Conservation (phyloP, 371 early-diverging fungal genomes). For the Mortierella sp. region DNA sequence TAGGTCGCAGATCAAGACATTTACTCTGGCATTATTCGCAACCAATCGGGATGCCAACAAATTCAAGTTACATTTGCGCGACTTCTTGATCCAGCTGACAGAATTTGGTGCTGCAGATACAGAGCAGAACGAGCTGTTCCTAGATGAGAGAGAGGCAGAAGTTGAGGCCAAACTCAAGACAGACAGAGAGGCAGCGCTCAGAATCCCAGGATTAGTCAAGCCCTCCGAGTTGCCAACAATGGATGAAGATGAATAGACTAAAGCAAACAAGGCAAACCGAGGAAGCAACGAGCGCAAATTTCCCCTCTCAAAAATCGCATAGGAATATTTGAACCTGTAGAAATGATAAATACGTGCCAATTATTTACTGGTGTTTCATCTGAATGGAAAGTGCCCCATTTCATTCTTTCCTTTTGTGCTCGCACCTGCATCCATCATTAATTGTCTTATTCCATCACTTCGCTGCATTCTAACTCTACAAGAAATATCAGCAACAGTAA, state of each 20-base stretch:
- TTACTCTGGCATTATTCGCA: conserved; percentile 90
- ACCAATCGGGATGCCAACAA: conserved; percentile 79
- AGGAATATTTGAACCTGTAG: too few species aligned
- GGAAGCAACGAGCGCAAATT: too few species aligned
- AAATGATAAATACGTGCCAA: too few species aligned
- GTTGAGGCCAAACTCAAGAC: conserved; percentile 80
- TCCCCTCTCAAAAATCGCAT: too few species aligned
- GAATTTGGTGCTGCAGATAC: conserved; percentile 36
- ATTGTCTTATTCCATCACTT: too few species aligned
- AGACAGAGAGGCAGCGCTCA: conserved; percentile 86
- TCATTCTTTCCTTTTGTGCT: too few species aligned
- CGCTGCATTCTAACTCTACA: not conserved
- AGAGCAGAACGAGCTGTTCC: conserved; percentile 90
- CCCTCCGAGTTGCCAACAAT: conserved; percentile 87
- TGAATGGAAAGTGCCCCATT: too few species aligned
- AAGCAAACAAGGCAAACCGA: not conserved
- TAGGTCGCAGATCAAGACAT: conserved; percentile 86
- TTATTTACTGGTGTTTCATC: too few species aligned
- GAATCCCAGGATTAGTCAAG: conserved; percentile 97
- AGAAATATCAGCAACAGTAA: too few species aligned
- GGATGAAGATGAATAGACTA: conserved; percentile 72
- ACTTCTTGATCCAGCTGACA: conserved; percentile 95
- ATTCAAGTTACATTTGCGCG: conserved; percentile 95
- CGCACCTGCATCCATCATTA: too few species aligned
- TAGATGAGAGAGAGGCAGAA: conserved; percentile 96